These are phyloP conservation scores for Brassica rapa DNA, from an alignment of 345 rosid genomes.

Conservation along the genomic window DNA sequence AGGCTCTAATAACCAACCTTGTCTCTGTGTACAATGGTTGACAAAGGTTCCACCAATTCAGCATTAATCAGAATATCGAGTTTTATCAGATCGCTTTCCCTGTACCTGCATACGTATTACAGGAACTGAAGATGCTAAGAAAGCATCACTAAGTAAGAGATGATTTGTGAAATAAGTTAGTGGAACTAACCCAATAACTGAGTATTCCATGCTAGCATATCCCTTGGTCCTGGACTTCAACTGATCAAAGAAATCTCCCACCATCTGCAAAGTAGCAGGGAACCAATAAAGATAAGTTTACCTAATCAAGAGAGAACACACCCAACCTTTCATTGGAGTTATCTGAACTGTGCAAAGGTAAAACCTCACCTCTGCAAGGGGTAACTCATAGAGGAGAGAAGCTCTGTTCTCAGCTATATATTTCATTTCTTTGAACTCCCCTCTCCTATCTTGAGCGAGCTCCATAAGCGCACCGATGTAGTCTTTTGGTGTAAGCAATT, in stretches of 20 bases:
- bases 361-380: conserved; percentile 79
- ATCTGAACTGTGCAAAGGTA: conserved; percentile 20
- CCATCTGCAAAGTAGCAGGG: conserved; percentile 80
- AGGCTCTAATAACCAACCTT: conserved; percentile 51
- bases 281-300: conserved; percentile 13
- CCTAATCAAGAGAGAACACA: conserved; percentile 12
- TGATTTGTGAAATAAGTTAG: neutral
- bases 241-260: conserved; percentile 98
- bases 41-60: conserved; percentile 82
- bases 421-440: conserved; percentile 92
- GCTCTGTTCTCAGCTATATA: conserved; percentile 87
- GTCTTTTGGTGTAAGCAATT: conserved; percentile 96
- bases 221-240: conserved; percentile 95
- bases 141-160: conserved; percentile 15
- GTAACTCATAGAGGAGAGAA: conserved; percentile 79
- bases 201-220: conserved; percentile 99
- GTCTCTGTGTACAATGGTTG: conserved; percentile 92
- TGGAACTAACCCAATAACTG: conserved; percentile 67
- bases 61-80: conserved; percentile 91
- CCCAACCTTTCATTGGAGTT: conserved; percentile 11
- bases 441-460: conserved; percentile 97
- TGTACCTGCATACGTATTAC: conserved; percentile 57
- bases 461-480: conserved; percentile 95
- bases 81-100: conserved; percentile 76
- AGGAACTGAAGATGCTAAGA: conserved; percentile 23